A percentile compares a stretch with the other conserved stretches of the same genome.
Conservation (phyloP, 2,329 filamentous ascomycete genomes). For the Aphanocladium album region DNA sequence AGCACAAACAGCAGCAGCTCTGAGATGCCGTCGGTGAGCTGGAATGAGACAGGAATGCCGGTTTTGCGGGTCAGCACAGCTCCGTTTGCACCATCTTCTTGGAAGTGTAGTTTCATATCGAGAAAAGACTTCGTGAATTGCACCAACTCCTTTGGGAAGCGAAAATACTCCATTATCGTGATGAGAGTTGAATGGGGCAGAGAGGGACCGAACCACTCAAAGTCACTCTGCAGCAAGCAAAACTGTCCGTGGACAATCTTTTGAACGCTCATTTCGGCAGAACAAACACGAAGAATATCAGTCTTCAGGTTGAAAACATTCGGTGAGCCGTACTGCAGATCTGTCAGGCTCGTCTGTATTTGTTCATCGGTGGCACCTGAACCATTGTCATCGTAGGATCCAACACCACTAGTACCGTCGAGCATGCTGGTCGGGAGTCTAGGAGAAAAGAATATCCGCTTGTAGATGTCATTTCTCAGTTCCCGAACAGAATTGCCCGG, state of each 20-base stretch:
- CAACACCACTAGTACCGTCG: constrained; percentile 28
- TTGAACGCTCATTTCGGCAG: constrained; percentile 8
- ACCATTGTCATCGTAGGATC: constrained; percentile 24
- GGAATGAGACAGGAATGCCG: constrained; percentile 52
- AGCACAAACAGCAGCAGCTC: constrained; percentile 57
- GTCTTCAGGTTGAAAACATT: background rate
- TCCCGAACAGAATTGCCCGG: background rate
- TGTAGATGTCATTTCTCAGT: background rate
- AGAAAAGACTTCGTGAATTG: constrained; percentile 29
- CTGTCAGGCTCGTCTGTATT: constrained; percentile 21
- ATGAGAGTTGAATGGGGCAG: constrained; percentile 53
- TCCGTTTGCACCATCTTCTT: constrained; percentile 7
- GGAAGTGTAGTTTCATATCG: constrained; percentile 23
- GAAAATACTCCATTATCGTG: constrained; percentile 49
- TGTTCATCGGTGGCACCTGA: constrained; percentile 30
- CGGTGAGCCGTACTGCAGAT: background rate
- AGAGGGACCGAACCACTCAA: constrained; percentile 53
- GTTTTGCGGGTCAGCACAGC: constrained; percentile 33
- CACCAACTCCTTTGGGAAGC: constrained; percentile 34
- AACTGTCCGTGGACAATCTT: constrained; percentile 11
- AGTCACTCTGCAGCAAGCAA: constrained; percentile 48
- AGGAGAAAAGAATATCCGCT: background rate
- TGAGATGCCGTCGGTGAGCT: constrained; percentile 50
- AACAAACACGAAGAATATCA: constrained; percentile 11
- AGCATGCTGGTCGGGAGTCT: constrained; percentile 39